Base-by-base conservation (phyloP, 2,329 filamentous ascomycete genomes). In the Fusarium begoniae region DNA sequence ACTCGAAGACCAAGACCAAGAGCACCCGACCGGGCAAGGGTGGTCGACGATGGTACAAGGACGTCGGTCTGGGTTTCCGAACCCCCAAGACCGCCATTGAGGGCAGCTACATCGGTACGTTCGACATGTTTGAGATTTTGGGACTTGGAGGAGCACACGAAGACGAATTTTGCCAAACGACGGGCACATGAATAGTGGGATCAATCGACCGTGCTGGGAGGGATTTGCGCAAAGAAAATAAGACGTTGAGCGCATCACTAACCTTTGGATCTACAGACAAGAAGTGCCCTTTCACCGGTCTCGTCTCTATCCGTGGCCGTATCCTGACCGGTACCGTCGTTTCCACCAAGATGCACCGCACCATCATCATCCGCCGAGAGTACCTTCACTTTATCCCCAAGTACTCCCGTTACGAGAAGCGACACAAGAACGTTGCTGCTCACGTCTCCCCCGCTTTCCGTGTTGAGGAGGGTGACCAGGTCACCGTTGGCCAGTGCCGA, bases 281-380 rank as follows among this genome's bases (percentile, higher is more conserved):
- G 94, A 99, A 99, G 92, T 99, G 96, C 93, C 96, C 96, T 81
- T 99, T 99, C 93, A 98, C 95, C 82, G 97, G 97, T 86, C 90
- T 96, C 86, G 95, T 99, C 86, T 98, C 96, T 79, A 99, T 99
- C 90, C 96, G 96, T 90, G 96, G 96, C 87, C 96, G 96, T 96
- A 99, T 99, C 91, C 91, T 99, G 80, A 98, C 96, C 85, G 96
- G 96, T 84, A 98, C 95, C 85, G 96, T 99, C 84, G 93, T 98
- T 84, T 98, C 96, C 83, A 99, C 96, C 89, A 99, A 99, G 94
- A 99, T 99, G 96, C 96, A 99, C 94, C 94, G 96, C 89, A 99
- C 96, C 83, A 89, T 98, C 86, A 93, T 99, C 89, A 97, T 99
- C 91, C 96, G 96, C 87, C 93, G 96, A 88, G 96, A 99, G 91